These are phyloP conservation scores for Huntiella omanensis DNA, from an alignment of 2,329 filamentous ascomycete species.

Conservation along the genomic window DNA sequence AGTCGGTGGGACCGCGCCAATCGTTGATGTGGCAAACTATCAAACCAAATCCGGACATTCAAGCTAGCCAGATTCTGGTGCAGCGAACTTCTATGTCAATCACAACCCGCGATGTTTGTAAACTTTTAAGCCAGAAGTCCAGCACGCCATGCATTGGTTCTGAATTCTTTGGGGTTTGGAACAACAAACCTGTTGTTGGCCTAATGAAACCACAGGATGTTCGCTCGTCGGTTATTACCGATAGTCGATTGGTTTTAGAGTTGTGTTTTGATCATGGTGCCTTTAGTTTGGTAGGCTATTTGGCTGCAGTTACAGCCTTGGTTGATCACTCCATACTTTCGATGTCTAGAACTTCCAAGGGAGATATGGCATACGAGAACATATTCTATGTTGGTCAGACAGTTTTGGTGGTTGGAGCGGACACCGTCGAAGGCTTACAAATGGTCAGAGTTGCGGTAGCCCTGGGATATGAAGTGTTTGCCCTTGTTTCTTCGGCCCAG, in stretches of 20 bases:
- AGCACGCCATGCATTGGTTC: background rate
- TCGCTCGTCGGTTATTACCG: background rate
- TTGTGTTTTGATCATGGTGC: background rate
- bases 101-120: background rate
- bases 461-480: slow-evolving; percentile 23
- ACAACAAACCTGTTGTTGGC: slow-evolving; percentile 2
- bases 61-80: background rate
- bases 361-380: background rate
- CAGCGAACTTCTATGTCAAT: background rate
- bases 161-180: slow-evolving; percentile 7
- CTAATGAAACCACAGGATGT: slow-evolving; percentile 3
- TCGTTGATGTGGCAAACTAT: background rate
- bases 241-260: background rate
- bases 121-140: background rate
- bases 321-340: background rate
- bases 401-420: slow-evolving; percentile 5
- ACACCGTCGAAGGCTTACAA: slow-evolving; percentile 21
- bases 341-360: no score
- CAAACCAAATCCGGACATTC: no score
- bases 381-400: background rate
- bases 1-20: background rate
- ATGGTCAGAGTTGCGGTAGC: slow-evolving; percentile 23
- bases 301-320: slow-evolving; percentile 6
- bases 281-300: slow-evolving; percentile 8
- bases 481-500: slow-evolving; percentile 18